phyloP scores from a whole-genome alignment of 169 alveolate genomes.

The Besnoitia besnoiti region DNA sequence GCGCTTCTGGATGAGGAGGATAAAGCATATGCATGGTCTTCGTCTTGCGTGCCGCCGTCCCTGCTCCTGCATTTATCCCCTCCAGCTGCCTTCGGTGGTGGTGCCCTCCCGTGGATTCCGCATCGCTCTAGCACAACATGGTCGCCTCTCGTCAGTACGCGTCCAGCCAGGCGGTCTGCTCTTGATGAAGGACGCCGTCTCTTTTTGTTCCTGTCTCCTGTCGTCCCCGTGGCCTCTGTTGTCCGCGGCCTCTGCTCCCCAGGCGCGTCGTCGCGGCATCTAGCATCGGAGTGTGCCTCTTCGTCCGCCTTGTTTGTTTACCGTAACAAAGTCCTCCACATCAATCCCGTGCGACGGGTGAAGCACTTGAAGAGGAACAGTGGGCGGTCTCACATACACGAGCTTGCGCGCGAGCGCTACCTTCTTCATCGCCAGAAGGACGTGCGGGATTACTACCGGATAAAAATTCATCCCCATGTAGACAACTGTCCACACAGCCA shows the following conservation, averaged over 20 bases:
- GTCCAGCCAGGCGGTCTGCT: neutral
- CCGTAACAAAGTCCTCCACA: slow-evolving; percentile 34
- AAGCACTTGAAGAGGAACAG: slow-evolving; percentile 61
- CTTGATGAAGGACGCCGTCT: neutral
- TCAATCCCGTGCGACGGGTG: slow-evolving; percentile 63
- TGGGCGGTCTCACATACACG: slow-evolving; percentile 64
- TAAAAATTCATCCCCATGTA: neutral
- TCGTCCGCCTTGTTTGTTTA: neutral
- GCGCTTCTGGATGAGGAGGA: too few relatives aligned
- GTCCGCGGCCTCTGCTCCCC: neutral
- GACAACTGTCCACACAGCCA: slow-evolving; percentile 26
- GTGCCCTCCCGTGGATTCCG: neutral
- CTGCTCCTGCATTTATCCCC: too few relatives aligned
- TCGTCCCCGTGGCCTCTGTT: neutral
- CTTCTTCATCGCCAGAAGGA: slow-evolving; percentile 62
- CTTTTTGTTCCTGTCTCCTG: neutral
- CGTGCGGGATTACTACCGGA: slow-evolving; percentile 28
- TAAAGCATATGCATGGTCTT: too few relatives aligned
- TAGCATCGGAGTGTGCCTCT: neutral
- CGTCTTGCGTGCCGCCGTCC: too few relatives aligned
- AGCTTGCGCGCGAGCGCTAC: slow-evolving; percentile 61
- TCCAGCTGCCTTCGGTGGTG: neutral
- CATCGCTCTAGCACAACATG: neutral
- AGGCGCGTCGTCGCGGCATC: neutral
- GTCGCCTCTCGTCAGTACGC: neutral